These are phyloP conservation scores for Trichoderma hamatum DNA, from an alignment of 2,329 filamentous ascomycete species.

Conservation along the genomic window DNA sequence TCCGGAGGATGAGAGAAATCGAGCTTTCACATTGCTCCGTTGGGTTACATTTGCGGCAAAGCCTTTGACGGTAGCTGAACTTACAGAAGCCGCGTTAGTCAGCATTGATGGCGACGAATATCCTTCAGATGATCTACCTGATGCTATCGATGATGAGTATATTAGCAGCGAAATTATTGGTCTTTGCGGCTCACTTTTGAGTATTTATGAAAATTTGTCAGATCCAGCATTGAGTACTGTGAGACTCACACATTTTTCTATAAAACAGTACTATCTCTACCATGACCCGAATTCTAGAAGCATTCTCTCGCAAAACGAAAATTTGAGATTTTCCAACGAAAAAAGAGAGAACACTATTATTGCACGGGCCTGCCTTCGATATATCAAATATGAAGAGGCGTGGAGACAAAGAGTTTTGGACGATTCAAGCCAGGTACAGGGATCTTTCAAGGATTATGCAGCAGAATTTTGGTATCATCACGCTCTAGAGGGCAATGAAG, in stretches of 20 bases:
- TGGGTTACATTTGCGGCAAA: constrained; percentile 36
- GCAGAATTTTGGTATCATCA: neutral
- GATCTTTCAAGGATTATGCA: constrained; percentile 10
- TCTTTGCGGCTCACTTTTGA: constrained; percentile 38
- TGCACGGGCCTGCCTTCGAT: constrained; percentile 7
- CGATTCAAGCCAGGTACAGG: neutral
- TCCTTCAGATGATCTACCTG: constrained; percentile 33
- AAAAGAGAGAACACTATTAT: neutral
- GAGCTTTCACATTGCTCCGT: constrained; percentile 37
- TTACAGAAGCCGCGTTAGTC: constrained; percentile 35
- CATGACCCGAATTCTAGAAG: neutral
- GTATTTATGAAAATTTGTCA: constrained; percentile 26
- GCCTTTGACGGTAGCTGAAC: constrained; percentile 32
- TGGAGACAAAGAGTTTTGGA: neutral
- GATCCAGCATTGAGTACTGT: neutral
- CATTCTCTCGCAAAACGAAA: neutral
- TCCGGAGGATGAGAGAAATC: constrained; percentile 25
- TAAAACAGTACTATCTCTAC: constrained; percentile 31
- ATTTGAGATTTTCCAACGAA: neutral
- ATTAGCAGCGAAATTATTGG: constrained; percentile 36
- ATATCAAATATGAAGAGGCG: neutral
- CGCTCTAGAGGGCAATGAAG: neutral
- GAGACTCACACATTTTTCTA: constrained; percentile 32
- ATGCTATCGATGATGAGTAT: constrained; percentile 37
- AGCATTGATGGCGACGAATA: constrained; percentile 30